These are phyloP conservation scores for Chaetoceros muelleri DNA, from an alignment of 108 stramenopile genomes.

Conservation along the genomic window DNA sequence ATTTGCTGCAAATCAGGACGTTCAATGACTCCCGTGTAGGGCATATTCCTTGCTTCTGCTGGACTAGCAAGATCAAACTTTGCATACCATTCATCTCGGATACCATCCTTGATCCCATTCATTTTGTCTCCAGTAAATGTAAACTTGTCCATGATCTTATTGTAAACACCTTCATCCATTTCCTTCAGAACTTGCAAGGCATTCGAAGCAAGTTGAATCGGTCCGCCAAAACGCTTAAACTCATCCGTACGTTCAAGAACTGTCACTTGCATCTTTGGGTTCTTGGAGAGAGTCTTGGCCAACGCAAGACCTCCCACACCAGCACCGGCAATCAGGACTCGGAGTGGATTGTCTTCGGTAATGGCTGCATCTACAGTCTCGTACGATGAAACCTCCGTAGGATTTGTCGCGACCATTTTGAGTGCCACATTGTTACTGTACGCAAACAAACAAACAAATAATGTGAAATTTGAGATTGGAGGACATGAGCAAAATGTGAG, in stretches of 20 bases:
- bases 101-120: constrained; percentile 62
- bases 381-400: neutral
- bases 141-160: constrained; percentile 40
- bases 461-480: too few species aligned
- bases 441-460: too few species aligned
- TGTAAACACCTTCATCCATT: constrained; percentile 37
- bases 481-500: too few species aligned
- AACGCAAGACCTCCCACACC: constrained; percentile 57
- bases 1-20: constrained; percentile 68
- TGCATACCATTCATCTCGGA: constrained; percentile 67
- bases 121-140: constrained; percentile 56
- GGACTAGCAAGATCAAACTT: constrained; percentile 58
- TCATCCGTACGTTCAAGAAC: constrained; percentile 49
- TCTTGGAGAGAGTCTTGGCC: constrained; percentile 36
- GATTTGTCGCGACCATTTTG: too few species aligned
- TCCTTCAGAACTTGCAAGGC: constrained; percentile 43
- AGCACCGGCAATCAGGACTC: constrained; percentile 51
- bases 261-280: constrained; percentile 26
- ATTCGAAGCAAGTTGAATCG: constrained; percentile 69
- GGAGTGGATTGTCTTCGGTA: constrained; percentile 25
- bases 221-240: constrained; percentile 69
- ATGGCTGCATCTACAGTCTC: neutral
- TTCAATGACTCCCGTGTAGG: constrained; percentile 71
- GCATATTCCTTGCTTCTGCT: constrained; percentile 42
- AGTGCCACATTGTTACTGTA: too few species aligned